phyloP scores from a whole-genome alignment of 2,329 filamentous ascomycete genomes.

The Neofusicoccum laricinum region DNA sequence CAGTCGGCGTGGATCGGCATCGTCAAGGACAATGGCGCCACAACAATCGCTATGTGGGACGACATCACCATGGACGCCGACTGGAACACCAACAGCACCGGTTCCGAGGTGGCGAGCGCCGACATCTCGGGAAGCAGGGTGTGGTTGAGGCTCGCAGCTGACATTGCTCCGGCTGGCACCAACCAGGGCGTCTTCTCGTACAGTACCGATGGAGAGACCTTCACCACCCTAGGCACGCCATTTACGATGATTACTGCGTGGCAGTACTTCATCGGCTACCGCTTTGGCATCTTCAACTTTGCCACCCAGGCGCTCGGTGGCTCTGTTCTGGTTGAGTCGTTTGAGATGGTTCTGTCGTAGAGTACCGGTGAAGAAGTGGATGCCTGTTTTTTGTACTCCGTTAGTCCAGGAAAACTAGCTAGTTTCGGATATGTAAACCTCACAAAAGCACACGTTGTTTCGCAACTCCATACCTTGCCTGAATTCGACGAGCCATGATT shows the following conservation, averaged over 20 bases:
- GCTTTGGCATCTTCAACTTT: conserved; percentile 39
- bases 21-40: conserved; percentile 35
- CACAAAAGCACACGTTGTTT: background rate
- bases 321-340: conserved; percentile 26
- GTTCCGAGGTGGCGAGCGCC: conserved; percentile 26
- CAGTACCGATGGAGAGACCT: conserved; percentile 34
- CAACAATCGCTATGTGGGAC: conserved; percentile 37
- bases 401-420: background rate
- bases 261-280: conserved; percentile 40
- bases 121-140: conserved; percentile 24
- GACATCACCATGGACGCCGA: conserved; percentile 38
- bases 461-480: too few relatives aligned
- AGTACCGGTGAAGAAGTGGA: background rate
- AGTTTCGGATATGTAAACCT: background rate
- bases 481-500: too few relatives aligned
- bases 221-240: conserved; percentile 28
- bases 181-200: conserved; percentile 35
- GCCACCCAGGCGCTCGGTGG: conserved; percentile 36
- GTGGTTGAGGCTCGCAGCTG: conserved; percentile 33
- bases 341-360: conserved; percentile 21
- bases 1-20: conserved; percentile 54
- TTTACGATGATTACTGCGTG: conserved; percentile 35
- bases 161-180: conserved; percentile 34
- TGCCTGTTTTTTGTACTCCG: background rate
- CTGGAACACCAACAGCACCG: conserved; percentile 33